A percentile compares a stretch with the other conserved stretches of the same genome.
phyloP scores from a whole-genome alignment of 164 flowering plant species.

The Chimonanthus praecox region DNA sequence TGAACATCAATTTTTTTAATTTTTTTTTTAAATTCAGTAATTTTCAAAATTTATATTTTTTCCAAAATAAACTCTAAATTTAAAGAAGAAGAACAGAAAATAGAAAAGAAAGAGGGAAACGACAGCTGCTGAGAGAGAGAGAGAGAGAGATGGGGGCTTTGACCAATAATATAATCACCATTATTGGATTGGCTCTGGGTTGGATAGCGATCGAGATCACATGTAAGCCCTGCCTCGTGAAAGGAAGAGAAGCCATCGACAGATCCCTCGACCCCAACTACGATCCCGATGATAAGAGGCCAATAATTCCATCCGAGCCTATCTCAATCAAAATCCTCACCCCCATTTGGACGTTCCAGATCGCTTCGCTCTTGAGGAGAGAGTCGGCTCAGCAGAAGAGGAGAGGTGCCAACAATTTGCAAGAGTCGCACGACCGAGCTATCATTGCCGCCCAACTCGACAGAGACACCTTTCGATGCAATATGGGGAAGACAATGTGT shows the following conservation, averaged over 20 bases:
- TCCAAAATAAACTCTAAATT: too few relatives aligned
- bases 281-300: slow-evolving; percentile 67
- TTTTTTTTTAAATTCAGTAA: too few relatives aligned
- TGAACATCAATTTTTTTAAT: too few relatives aligned
- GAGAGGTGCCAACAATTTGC: too few relatives aligned
- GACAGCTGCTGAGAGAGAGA: neutral
- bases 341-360: neutral
- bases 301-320: slow-evolving; percentile 29
- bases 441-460: too few relatives aligned
- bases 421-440: too few relatives aligned
- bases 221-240: slow-evolving; percentile 93
- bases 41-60: too few relatives aligned
- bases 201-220: slow-evolving; percentile 92
- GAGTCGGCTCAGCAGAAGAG: too few relatives aligned
- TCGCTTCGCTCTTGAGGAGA: neutral
- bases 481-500: too few relatives aligned
- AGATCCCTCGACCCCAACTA: slow-evolving; percentile 78
- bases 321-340: slow-evolving; percentile 32
- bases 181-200: slow-evolving; percentile 63
- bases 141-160: slow-evolving; percentile 61
- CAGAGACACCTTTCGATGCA: too few relatives aligned
- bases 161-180: slow-evolving; percentile 71
- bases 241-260: slow-evolving; percentile 92
- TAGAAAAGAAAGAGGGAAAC: too few relatives aligned
- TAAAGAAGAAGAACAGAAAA: too few relatives aligned